Conservation (phyloP, 768 basidiomycete genomes). For the Coprinellus micaceus region DNA sequence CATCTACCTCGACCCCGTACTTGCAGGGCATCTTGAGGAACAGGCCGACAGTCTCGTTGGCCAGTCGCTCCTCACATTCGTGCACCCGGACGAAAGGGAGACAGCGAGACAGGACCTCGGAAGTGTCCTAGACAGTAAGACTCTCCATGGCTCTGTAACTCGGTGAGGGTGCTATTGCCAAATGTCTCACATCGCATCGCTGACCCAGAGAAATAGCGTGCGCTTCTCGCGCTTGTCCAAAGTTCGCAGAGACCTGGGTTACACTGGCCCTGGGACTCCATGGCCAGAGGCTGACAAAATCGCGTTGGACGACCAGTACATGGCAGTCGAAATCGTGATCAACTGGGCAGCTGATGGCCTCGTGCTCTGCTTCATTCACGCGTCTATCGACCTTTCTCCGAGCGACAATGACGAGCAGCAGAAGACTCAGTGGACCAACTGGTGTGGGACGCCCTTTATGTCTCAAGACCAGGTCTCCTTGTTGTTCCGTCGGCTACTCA, state of each 20-base stretch:
- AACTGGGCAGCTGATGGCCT: slow-evolving; percentile 87
- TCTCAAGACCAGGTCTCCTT: slow-evolving; percentile 51
- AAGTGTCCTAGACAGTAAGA: slow-evolving; percentile 68
- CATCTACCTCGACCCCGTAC: slow-evolving; percentile 81
- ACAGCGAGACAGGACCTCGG: slow-evolving; percentile 73
- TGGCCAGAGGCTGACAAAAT: slow-evolving; percentile 71
- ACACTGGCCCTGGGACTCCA: slow-evolving; percentile 47
- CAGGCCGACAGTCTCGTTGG: slow-evolving; percentile 69
- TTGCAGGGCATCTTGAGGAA: slow-evolving; percentile 65
- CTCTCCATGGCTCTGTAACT: slow-evolving; percentile 81
- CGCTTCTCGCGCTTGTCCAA: slow-evolving; percentile 74
- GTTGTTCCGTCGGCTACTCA: slow-evolving; percentile 56
- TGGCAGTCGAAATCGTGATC: slow-evolving; percentile 86
- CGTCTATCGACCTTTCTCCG: slow-evolving; percentile 66
- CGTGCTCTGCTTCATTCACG: slow-evolving; percentile 86
- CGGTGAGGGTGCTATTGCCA: slow-evolving; percentile 37
- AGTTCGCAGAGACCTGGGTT: slow-evolving; percentile 70
- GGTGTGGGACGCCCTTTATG: slow-evolving; percentile 80
- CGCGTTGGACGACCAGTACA: slow-evolving; percentile 67
- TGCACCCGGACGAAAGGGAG: slow-evolving; percentile 80
- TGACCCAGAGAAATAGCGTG: slow-evolving; percentile 46
- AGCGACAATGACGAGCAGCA: slow-evolving; percentile 69
- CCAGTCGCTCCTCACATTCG: slow-evolving; percentile 68
- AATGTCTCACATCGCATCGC: slow-evolving; percentile 15
- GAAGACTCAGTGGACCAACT: slow-evolving; percentile 81